A percentile compares a stretch with the other conserved stretches of the same genome.
Evolutionary conservation across 257 asterid genomes (phyloP).

Genomic region (Nicotiana undulata): DNA sequence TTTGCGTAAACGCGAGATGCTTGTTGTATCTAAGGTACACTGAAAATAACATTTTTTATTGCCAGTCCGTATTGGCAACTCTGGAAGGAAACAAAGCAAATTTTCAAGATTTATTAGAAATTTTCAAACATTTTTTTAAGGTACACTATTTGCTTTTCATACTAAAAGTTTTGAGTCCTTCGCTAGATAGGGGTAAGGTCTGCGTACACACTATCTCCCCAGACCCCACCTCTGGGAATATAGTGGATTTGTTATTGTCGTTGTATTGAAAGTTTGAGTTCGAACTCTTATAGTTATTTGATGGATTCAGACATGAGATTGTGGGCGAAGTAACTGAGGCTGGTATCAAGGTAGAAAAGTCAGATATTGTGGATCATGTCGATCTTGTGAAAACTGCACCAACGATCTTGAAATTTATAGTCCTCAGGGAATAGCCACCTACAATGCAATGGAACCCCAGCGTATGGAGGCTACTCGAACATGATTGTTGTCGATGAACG

Average conservation of each 20-base stretch:
- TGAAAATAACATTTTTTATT: background rate
- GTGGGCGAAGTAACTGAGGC: conserved; percentile 33
- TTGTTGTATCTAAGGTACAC: background rate
- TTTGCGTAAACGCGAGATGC: too few relatives aligned
- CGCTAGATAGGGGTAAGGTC: too few relatives aligned
- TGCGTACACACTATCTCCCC: too few relatives aligned
- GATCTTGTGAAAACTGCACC: conserved; percentile 22
- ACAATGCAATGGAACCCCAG: too few relatives aligned
- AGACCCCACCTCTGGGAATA: too few relatives aligned
- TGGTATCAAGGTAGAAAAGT: conserved; percentile 27
- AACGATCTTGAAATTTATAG: conserved; percentile 20
- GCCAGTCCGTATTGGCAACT: background rate
- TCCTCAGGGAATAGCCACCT: background rate
- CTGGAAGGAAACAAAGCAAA: background rate
- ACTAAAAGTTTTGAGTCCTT: too few relatives aligned
- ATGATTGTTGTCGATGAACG: conserved; percentile 12
- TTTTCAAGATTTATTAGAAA: too few relatives aligned
- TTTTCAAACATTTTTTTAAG: too few relatives aligned
- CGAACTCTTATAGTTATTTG: background rate
- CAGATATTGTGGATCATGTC: conserved; percentile 28
- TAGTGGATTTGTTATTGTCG: too few relatives aligned
- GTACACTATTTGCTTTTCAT: too few relatives aligned
- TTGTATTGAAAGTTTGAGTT: too few relatives aligned
- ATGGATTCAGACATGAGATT: conserved; percentile 31
- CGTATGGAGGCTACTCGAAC: conserved; percentile 13